phyloP scores from a whole-genome alignment of 306 rosid species.

The Erythrophleum fordii region DNA sequence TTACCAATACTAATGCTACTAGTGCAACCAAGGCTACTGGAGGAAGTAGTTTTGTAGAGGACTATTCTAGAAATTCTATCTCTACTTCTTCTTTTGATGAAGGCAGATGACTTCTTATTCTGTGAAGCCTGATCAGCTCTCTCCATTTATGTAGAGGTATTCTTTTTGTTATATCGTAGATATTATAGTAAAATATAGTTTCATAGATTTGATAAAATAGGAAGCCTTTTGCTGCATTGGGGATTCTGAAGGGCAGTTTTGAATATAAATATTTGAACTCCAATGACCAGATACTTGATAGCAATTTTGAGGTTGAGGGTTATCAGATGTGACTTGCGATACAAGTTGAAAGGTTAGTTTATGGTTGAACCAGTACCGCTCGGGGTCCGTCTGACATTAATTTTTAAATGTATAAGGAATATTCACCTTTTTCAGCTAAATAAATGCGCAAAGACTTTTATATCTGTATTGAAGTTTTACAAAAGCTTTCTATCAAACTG shows the following conservation, averaged over 20 bases:
- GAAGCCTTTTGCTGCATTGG: background rate
- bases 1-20: conserved; percentile 50
- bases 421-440: too few relatives aligned
- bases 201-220: background rate
- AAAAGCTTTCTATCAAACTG: too few relatives aligned
- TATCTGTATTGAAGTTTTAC: too few relatives aligned
- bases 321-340: background rate
- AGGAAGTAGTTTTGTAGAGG: conserved; percentile 51
- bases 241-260: background rate
- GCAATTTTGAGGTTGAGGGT: background rate
- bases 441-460: too few relatives aligned
- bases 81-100: conserved; percentile 61
- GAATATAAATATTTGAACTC: background rate
- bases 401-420: too few relatives aligned
- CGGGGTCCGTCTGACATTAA: too few relatives aligned
- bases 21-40: conserved; percentile 52
- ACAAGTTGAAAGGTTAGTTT: background rate
- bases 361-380: background rate
- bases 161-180: background rate
- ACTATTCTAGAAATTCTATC: conserved; percentile 66
- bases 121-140: background rate
- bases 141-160: conserved; percentile 5
- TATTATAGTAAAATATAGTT: background rate
- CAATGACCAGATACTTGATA: background rate
- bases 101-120: conserved; percentile 44